Evolutionary conservation across 1,139 yeast genomes (phyloP), one percentile per base, ranked within the genome.

Genomic region (Candida neerlandica): DNA sequence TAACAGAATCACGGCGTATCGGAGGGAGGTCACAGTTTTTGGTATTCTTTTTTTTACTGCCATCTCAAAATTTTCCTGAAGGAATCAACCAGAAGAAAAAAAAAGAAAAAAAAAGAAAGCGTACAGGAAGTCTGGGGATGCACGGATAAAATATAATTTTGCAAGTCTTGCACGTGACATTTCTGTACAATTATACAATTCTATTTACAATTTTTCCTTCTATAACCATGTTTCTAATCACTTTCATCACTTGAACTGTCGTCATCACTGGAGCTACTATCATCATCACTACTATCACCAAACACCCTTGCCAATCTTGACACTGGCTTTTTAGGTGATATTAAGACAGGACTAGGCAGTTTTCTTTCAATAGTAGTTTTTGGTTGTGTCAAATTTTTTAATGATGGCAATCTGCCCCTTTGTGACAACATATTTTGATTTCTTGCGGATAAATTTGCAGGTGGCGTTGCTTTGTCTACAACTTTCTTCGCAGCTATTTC

Each of bases 321-420:
- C 18, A 15, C 26, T 16, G 18, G 21, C n/a, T 32, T 43, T 40
- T 27, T 38, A 16, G 12, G 40, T 18, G 29, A 19, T 21, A 32
- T 14, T 23, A 6, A 9, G 27, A 4, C n/a, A 5, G 32, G 42
- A n/a, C 14, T 35, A 5, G 9, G 30, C 11, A 26, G 6, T 39
- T 43, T 44, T 1, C 45, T 34, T 27, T 51, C 54, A n/a, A 51
- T 47, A 3, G 54, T 51, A 11, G 54, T 49, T 7, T 16, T 16
- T 16, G 54, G 54, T 12, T 41, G 54, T 30, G 33, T 47, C 15
- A 51, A 32, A 41, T 49, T 51, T 29, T 32, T 14, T 26, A 51
- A 49, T 14, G 47, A 41, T 2, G 49, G 29, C 30, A 49, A 43
- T 19, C 41, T 39, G 12, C 32, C 32, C 21, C 23, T 39, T n/a